A percentile compares a stretch with the other conserved stretches of the same genome.
Conservation (phyloP, 257 asterid species). For the Buddleja alternifolia region DNA sequence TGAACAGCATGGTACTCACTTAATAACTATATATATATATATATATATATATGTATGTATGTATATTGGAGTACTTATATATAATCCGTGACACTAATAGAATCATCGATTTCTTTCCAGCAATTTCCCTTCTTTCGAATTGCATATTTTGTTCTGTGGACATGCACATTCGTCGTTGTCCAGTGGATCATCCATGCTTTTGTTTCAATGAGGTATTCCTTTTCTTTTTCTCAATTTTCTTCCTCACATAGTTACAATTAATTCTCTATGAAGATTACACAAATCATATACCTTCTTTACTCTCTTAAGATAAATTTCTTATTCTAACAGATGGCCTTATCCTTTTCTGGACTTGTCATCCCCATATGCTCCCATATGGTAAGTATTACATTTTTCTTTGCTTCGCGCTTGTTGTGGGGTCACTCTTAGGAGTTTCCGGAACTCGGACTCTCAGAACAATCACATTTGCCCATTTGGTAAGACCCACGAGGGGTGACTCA, state of each 20-base stretch:
- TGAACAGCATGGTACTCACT: constrained; percentile 39
- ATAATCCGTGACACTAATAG: constrained; percentile 9
- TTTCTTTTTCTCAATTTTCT: neutral
- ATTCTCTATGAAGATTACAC: neutral
- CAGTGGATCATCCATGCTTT: constrained; percentile 84
- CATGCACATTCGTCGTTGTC: constrained; percentile 69
- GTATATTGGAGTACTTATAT: neutral
- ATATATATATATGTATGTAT: too few species aligned
- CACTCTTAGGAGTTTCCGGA: too few species aligned
- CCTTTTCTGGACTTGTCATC: constrained; percentile 65
- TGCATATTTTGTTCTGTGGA: constrained; percentile 75
- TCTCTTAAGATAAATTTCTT: constrained; percentile 7
- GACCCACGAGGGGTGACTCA: too few species aligned
- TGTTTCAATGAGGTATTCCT: constrained; percentile 56
- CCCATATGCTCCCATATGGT: constrained; percentile 70
- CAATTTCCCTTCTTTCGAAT: constrained; percentile 81
- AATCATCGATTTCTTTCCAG: constrained; percentile 47
- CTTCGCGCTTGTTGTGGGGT: neutral
- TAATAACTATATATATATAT: neutral
- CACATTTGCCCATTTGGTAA: too few species aligned
- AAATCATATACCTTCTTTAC: neutral
- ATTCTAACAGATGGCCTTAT: constrained; percentile 74
- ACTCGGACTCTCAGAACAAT: too few species aligned
- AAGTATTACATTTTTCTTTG: constrained; percentile 19
- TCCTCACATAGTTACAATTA: neutral